Percentiles rank a stretch among this genome's conserved stretches.
Evolutionary conservation across 768 basidiomycete genomes (phyloP).

Genomic region (Mycena alexandri): DNA sequence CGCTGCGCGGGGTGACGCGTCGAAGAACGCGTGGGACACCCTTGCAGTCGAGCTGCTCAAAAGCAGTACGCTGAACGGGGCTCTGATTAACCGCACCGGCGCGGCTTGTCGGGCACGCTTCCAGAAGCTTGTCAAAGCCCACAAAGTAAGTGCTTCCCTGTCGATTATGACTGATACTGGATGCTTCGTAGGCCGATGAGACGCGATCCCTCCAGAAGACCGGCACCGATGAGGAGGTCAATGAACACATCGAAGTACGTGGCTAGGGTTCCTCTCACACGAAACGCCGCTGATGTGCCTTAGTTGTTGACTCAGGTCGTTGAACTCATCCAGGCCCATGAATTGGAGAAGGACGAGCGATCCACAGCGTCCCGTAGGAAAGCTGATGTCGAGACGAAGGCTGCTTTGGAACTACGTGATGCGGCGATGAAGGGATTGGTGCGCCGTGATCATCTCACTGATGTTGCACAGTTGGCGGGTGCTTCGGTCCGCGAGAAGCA

Average conservation of each 20-base stretch:
- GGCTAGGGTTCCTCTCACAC: neutral
- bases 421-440: constrained; percentile 27
- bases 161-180: no score
- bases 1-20: constrained; percentile 4
- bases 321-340: constrained; percentile 11
- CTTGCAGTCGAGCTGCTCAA: constrained; percentile 12
- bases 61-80: neutral
- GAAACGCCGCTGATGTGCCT: no score
- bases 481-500: constrained; percentile 29
- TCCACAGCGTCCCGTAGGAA: constrained; percentile 20
- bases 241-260: constrained; percentile 16
- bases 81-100: neutral
- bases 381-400: constrained; percentile 16
- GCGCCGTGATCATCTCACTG: constrained; percentile 18
- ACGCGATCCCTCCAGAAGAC: neutral
- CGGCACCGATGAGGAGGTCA: neutral
- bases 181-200: neutral
- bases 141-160: neutral
- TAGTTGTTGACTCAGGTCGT: constrained; percentile 21
- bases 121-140: constrained; percentile 6
- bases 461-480: constrained; percentile 18
- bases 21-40: constrained; percentile 2
- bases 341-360: constrained; percentile 8
- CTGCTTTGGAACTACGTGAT: constrained; percentile 23
- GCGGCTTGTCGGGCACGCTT: constrained; percentile 6